A percentile compares a stretch with the other conserved stretches of the same genome.
phyloP scores from a whole-genome alignment of 371 early-diverging fungal genomes.

The Phascolomyces articulosus region DNA sequence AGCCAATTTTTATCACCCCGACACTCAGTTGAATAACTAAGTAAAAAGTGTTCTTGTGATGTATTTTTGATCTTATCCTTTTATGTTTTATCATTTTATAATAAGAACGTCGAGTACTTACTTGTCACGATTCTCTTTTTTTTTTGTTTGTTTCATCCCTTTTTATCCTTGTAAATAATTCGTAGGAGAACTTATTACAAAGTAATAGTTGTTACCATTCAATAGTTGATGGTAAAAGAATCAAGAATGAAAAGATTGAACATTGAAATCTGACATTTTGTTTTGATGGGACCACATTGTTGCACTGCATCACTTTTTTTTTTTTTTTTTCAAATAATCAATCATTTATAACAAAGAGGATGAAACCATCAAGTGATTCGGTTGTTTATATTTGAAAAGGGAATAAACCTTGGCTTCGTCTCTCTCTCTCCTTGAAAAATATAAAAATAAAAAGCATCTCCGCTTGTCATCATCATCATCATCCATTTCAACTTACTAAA shows the following conservation, averaged over 20 bases:
- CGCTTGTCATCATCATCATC: not conserved
- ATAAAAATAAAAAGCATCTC: too few species aligned
- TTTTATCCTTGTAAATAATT: too few species aligned
- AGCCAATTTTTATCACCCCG: constrained; percentile 9
- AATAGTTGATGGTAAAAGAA: not conserved
- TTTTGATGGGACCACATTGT: constrained; percentile 7
- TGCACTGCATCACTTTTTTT: constrained; percentile 7
- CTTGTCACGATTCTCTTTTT: too few species aligned
- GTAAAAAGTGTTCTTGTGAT: constrained; percentile 3
- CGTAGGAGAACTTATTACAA: too few species aligned
- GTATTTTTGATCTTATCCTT: not conserved
- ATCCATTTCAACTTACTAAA: too few species aligned
- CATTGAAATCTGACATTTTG: not conserved
- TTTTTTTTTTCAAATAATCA: too few species aligned
- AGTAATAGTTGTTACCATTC: too few species aligned
- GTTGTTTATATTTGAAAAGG: not conserved
- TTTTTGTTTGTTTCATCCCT: too few species aligned
- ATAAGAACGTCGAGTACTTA: too few species aligned
- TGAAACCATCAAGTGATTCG: constrained; percentile 14
- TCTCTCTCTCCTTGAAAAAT: too few species aligned
- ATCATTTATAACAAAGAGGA: not conserved
- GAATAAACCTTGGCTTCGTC: too few species aligned
- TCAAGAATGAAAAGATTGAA: not conserved
- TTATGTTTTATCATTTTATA: too few species aligned
- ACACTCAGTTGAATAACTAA: not conserved